Percentiles rank a stretch among this genome's conserved stretches.
These are phyloP conservation scores for Leccinum griseonigrum DNA, from an alignment of 1,284 basidiomycete species.

Conservation along the genomic window DNA sequence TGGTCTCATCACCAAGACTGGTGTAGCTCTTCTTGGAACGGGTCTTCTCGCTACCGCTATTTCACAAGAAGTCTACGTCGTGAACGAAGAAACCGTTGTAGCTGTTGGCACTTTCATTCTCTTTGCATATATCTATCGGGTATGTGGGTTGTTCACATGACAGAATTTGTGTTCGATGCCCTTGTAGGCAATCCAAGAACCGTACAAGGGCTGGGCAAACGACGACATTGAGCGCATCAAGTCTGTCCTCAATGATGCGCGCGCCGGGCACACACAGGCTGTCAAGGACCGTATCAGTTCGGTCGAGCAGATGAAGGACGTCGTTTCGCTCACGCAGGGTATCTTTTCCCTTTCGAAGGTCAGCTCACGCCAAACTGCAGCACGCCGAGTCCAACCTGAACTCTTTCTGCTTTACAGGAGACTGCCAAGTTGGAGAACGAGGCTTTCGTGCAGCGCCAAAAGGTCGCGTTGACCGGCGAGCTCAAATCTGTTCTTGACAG, in stretches of 20 bases:
- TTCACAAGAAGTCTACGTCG: constrained; percentile 96
- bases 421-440: constrained; percentile 90
- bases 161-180: constrained; percentile 1
- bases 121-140: constrained; percentile 83
- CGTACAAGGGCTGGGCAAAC: constrained; percentile 93
- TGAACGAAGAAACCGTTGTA: constrained; percentile 93
- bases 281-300: constrained; percentile 92
- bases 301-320: constrained; percentile 93
- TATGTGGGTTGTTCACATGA: constrained; percentile 34
- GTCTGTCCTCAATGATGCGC: constrained; percentile 79
- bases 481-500: constrained; percentile 95
- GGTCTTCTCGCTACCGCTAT: constrained; percentile 91
- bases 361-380: constrained; percentile 15
- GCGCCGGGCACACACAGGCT: constrained; percentile 88
- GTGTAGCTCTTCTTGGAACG: constrained; percentile 87
- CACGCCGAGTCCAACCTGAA: neutral
- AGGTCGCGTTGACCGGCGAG: constrained; percentile 84
- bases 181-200: constrained; percentile 51
- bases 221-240: constrained; percentile 84
- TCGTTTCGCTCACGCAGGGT: constrained; percentile 84
- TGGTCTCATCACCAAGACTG: constrained; percentile 90
- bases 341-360: constrained; percentile 95
- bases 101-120: constrained; percentile 85
- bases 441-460: constrained; percentile 90
- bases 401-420: constrained; percentile 51